Conservation (phyloP, 75 land plant species). For the Pinus tabuliformis region DNA sequence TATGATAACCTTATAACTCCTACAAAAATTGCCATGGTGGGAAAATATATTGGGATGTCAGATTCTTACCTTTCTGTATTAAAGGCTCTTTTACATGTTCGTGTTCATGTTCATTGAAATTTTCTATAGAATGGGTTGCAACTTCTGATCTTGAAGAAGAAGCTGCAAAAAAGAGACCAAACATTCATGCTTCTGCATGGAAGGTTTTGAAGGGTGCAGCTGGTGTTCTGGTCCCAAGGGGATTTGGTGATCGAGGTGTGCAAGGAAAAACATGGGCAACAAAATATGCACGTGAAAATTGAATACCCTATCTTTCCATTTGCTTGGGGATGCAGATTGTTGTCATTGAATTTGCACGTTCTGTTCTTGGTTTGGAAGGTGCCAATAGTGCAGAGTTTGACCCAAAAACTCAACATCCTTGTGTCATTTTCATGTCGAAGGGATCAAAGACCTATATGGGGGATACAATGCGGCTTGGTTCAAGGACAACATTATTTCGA, state of each 20-base stretch:
- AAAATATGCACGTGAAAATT: conserved; percentile 87
- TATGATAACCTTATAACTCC: too few relatives aligned
- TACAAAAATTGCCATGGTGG: too few relatives aligned
- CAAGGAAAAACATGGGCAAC: conserved; percentile 93
- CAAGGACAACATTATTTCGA: conserved; percentile 74
- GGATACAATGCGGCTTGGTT: conserved; percentile 91
- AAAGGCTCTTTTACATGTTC: too few relatives aligned
- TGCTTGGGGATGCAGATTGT: conserved; percentile 98
- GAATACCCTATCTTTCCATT: conserved; percentile 87
- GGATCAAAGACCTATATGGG: conserved; percentile 95
- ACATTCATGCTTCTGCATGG: too few relatives aligned
- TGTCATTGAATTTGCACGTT: conserved; percentile 84
- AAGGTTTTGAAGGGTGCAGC: conserved; percentile 73
- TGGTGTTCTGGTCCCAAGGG: conserved; percentile 93
- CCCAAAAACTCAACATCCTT: conserved; percentile 58
- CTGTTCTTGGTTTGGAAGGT: conserved; percentile 70
- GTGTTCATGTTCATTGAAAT: too few relatives aligned
- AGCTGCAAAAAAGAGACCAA: too few relatives aligned
- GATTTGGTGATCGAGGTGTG: conserved; percentile 96
- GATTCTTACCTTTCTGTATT: too few relatives aligned
- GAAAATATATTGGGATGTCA: too few relatives aligned
- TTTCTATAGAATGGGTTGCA: too few relatives aligned
- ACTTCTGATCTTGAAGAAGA: too few relatives aligned
- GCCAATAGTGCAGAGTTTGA: conserved; percentile 94
- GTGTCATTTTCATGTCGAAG: conserved; percentile 97